A percentile compares a stretch with the other conserved stretches of the same genome.
phyloP scores from a whole-genome alignment of 2,329 filamentous ascomycete genomes.

The Aspergillus alliaceus region DNA sequence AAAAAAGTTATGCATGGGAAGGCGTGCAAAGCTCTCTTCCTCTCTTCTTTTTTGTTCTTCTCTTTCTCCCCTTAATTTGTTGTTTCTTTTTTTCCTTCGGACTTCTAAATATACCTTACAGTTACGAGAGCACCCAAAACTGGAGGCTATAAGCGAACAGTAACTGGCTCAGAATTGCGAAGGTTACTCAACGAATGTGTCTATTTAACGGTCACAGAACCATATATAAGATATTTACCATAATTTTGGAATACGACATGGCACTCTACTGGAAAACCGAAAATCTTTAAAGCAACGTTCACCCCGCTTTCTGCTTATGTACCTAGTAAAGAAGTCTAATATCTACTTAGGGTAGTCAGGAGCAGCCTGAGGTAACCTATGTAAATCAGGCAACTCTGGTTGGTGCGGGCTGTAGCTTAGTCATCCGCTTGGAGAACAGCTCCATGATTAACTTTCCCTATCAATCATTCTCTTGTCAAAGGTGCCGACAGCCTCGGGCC shows the following conservation, averaged over 20 bases:
- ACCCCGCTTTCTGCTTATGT: not conserved
- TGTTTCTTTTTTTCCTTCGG: not conserved
- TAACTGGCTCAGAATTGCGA: not conserved
- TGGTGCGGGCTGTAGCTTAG: conserved; percentile 15
- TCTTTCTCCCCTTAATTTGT: not conserved
- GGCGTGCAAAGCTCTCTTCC: conserved; percentile 19
- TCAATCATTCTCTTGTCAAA: conserved; percentile 7
- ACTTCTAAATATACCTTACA: not conserved
- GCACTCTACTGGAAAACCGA: not conserved
- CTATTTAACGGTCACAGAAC: not conserved
- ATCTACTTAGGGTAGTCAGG: not conserved
- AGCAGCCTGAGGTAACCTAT: conserved; percentile 3
- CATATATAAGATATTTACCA: not conserved
- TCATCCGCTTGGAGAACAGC: conserved; percentile 18
- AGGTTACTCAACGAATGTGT: not conserved
- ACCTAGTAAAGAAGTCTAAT: not conserved
- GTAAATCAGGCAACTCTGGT: conserved; percentile 4
- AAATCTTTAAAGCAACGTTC: not conserved
- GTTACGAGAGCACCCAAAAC: not conserved
- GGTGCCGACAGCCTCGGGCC: not conserved
- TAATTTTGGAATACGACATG: not conserved
- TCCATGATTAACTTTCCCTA: conserved; percentile 4
- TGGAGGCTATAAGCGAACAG: not conserved
- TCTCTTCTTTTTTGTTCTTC: not conserved
- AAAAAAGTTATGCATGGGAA: conserved; percentile 23